Base-by-base conservation (phyloP, 257 asterid species). In the Fraxinus quadrangulata region DNA sequence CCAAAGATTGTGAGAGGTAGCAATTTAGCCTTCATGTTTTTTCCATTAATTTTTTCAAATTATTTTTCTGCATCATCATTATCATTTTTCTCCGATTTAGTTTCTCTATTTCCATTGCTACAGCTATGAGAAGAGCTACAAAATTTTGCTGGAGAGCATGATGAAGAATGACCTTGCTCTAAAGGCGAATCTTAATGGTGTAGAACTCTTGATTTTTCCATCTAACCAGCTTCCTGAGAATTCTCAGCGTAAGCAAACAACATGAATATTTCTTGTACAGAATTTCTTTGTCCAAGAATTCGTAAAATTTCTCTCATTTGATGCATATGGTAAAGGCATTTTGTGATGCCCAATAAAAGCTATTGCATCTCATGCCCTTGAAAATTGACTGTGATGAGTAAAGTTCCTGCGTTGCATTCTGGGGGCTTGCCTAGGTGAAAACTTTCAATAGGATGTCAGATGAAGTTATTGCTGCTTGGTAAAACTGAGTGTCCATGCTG, bases 111-210 rank as follows among this genome's bases (percentile, higher is more conserved):
- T 42, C 61, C 59, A 67, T 76, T 88, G 81, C 66, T 71, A 78
- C 97, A 94, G 97, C 88, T 89, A 94, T 72, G 86, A 89, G 85
- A 89, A 86, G 83, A 82, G 90, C 81, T 94, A 94, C 89, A 90
- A 91, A 81, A 80, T 82, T 72, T 78, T 88, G 86, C 78, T 94
- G 86, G 91, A 92, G 78, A 86, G 87, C 74, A 88, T 94, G 98
- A 92, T 94, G 90, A 90, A 84, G 80, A 86, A 86, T 77, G 98
- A 94, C 85, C 89, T 90, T 74, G 98, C 96, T 84, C 94, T 94
- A 78, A 86, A 78, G 86, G 98, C 93, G 68, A 87, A 77, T 77
- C 73, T 92, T 75, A 81, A 87, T 87, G 97, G 93, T 33, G 92
- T 87, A 42, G 98, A 94, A 78, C 97, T 94, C 81, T 85, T 94